Base-by-base conservation (phyloP, 768 basidiomycete species). In the Leccinum rimulosum region DNA sequence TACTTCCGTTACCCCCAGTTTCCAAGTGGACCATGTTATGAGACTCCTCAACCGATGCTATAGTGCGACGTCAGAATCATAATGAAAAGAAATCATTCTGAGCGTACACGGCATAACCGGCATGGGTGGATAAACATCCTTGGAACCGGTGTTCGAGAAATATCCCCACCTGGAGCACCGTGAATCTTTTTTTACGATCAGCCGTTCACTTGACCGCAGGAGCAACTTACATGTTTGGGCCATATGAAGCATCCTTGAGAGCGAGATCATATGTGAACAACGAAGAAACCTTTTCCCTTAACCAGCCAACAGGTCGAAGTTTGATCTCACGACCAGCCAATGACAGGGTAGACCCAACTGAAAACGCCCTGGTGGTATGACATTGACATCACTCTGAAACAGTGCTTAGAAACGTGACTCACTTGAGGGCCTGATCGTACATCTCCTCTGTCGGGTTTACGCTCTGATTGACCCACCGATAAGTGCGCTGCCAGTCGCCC, bases 11-110 rank as follows among this genome's bases (percentile, higher is more conserved):
- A 19, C 66, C 66, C 0, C 66, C 66, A 14, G 25, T 48, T 17
- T 67, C 54, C 9, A 67, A 30, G 52, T 67, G 66, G 7, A 67
- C 36, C 60, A 49, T 57, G 54, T 67, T 67, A 4, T 67, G 66
- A 35, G 66, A 27, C 25, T 67, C 66, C 40, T 67, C 66, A 6
- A 67, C 0, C 10, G 66, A 65, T 1, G 56, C 66, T 67, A 36
- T 8, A 1, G 43, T 15, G 9, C 50, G 1, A 54, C 0, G 12
- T 64, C 10, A 64, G 30, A 25, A 50, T 25, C 25, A 35, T 3
- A 3, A n/a, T 3, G 3, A 50, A 12, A 17, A 51, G 2, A 3
- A 3, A 10, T 30, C 28, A 17, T 50, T 6, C 12, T 1, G 27
- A 11, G 2, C 63, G 7, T 58, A 65, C 64, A 35, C 31, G 54